phyloP scores from a whole-genome alignment of 169 alveolate genomes.

The Toxoplasma gondii region DNA sequence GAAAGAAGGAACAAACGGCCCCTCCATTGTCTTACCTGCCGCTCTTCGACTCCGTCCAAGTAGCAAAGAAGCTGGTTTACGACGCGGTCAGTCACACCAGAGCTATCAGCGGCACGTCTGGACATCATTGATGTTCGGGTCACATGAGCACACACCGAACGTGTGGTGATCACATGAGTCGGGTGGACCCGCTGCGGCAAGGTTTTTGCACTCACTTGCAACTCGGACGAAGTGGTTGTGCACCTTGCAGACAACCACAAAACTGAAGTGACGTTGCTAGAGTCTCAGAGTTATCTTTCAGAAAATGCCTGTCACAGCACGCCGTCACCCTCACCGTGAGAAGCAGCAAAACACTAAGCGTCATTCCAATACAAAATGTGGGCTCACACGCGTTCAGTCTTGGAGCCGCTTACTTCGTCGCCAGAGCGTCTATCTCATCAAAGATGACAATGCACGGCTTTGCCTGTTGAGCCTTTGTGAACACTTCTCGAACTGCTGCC shows the following conservation, averaged over 20 bases:
- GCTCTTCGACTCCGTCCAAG: slow-evolving; percentile 76
- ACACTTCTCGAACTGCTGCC: slow-evolving; percentile 95
- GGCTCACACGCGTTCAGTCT: too few species aligned
- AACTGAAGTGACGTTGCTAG: too few species aligned
- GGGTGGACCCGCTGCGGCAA: not conserved
- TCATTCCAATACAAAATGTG: not conserved
- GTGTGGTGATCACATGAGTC: too few species aligned
- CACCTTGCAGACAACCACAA: too few species aligned
- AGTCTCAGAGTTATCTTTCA: too few species aligned
- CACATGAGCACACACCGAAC: not conserved
- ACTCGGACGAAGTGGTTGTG: too few species aligned
- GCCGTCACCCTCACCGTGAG: not conserved
- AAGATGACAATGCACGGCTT: slow-evolving; percentile 98
- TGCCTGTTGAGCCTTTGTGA: slow-evolving; percentile 96
- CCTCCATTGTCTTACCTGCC: slow-evolving; percentile 1
- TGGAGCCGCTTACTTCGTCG: slow-evolving; percentile 62
- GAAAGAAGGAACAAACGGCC: too few species aligned
- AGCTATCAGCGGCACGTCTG: slow-evolving; percentile 85
- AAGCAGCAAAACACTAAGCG: not conserved
- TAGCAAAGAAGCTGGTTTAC: slow-evolving; percentile 89
- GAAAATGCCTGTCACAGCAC: too few species aligned
- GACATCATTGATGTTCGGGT: not conserved
- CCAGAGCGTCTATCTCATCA: slow-evolving; percentile 98
- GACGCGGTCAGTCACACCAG: slow-evolving; percentile 92
- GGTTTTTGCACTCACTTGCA: not conserved